Base-by-base conservation (phyloP, 31 red algal genomes). In the Porphyra umbilicalis region DNA sequence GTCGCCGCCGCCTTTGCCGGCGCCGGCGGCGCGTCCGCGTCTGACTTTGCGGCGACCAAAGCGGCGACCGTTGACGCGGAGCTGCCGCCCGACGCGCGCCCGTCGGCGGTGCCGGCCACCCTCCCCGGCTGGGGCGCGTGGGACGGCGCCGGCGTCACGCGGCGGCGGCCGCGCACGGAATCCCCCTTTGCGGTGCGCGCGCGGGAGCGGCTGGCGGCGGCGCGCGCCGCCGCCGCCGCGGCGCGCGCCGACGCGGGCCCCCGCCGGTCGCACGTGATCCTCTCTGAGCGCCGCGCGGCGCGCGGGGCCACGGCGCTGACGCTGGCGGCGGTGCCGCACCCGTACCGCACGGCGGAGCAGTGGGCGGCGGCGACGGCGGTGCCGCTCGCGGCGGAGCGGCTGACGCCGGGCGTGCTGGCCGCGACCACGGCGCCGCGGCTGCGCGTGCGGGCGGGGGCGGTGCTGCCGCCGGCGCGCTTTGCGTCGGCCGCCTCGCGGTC, bases 51-150 rank as follows among this genome's bases (percentile, higher is more conserved):
- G 38, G 68, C 74, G 1, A 74, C 77, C 35, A 94, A 94, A 35
- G 36, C 39, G 25, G 87, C 79, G 14, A 76, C 85, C 10, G 46
- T 89, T 11, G 92, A 87, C 30, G 76, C n/a, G 25, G 78, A 39
- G 46, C 16, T 87, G 33, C 86, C 84, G 9, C 35, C 78, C 15
- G 86, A 83, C 34, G 88, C 78, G 34, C 39, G 79, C 11, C 32
- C 88, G 32, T 33, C 80, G 30, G 86, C 89, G 6, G 31, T 38
- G 32, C 71, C 79, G 37, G 76, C 81, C 31, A 78, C 92, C 34
- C 83, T 96, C 32, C 94, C 94, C 40, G 94, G 94, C 35, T 96
- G 94, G 94, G 94, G 94, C n/a, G 33, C 32, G 35, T 96, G 94
- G 94, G 89, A 83, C 75, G 94, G 94, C 18, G 90, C 81, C 0